Evolutionary conservation across 345 rosid species (phyloP).

Genomic region (Arabidopsis thaliana): TAIR10.1 NC_003074.8:1359501-1360000

Average conservation of each 20-base stretch:
- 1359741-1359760: not conserved
- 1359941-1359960: conserved; percentile 37
- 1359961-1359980: not conserved
- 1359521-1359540: too few species aligned
- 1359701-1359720: conserved; percentile 36
- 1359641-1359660: not conserved
- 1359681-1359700: conserved; percentile 3
- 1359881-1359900: conserved; percentile 33
- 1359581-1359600: too few species aligned
- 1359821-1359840: conserved; percentile 40
- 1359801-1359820: conserved; percentile 22
- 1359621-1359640: conserved; percentile 6
- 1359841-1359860: conserved; percentile 40
- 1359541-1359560: too few species aligned
- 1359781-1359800: conserved; percentile 12
- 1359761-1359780: conserved; percentile 4
- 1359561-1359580: too few species aligned
- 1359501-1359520: too few species aligned
- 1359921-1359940: conserved; percentile 37
- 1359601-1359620: not conserved
- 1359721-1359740: conserved; percentile 36
- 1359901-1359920: conserved; percentile 44
- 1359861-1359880: conserved; percentile 43
- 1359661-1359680: conserved; percentile 26
- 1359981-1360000: not conserved